phyloP scores from a whole-genome alignment of 1,139 yeast genomes.

The Candida freyschussii region DNA sequence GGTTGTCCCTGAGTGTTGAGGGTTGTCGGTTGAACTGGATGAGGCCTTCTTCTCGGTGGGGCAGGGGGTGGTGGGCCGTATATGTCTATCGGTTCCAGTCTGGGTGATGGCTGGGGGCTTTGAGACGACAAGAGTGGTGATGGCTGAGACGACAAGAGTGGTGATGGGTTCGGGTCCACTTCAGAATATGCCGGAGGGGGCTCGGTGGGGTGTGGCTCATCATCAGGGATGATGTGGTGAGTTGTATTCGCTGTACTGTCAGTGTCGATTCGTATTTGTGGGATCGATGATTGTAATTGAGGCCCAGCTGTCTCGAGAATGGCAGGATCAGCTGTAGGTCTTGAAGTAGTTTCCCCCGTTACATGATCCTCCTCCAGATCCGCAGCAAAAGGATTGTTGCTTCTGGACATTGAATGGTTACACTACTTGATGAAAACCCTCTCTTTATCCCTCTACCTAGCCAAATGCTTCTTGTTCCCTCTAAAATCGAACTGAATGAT shows the following conservation, averaged over 20 bases:
- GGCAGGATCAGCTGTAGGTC: too few relatives aligned
- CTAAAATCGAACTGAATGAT: too few relatives aligned
- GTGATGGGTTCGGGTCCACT: slow-evolving; percentile 11
- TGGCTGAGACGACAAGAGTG: background rate
- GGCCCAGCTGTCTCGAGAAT: too few relatives aligned
- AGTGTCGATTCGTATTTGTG: background rate
- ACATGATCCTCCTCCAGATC: slow-evolving; percentile 4
- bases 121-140: slow-evolving; percentile 5
- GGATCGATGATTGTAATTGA: too few relatives aligned
- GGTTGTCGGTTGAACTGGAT: too few relatives aligned
- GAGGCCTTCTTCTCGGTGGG: slow-evolving; percentile 2
- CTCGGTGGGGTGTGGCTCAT: background rate
- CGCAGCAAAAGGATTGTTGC: slow-evolving; percentile 9
- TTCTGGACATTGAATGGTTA: background rate
- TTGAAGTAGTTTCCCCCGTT: too few relatives aligned
- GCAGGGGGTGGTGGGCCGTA: slow-evolving; percentile 1
- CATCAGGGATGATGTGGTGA: background rate
- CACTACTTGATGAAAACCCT: background rate
- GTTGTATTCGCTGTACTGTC: background rate
- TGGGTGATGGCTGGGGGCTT: slow-evolving; percentile 7
- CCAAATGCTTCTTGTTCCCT: too few relatives aligned
- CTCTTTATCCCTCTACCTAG: too few relatives aligned
- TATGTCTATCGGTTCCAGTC: slow-evolving; percentile 6
- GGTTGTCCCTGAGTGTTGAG: too few relatives aligned
- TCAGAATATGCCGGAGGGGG: slow-evolving; percentile 19